These are phyloP conservation scores for Sporodiniella umbellata DNA, from an alignment of 371 early-diverging fungal genomes.

Conservation along the genomic window DNA sequence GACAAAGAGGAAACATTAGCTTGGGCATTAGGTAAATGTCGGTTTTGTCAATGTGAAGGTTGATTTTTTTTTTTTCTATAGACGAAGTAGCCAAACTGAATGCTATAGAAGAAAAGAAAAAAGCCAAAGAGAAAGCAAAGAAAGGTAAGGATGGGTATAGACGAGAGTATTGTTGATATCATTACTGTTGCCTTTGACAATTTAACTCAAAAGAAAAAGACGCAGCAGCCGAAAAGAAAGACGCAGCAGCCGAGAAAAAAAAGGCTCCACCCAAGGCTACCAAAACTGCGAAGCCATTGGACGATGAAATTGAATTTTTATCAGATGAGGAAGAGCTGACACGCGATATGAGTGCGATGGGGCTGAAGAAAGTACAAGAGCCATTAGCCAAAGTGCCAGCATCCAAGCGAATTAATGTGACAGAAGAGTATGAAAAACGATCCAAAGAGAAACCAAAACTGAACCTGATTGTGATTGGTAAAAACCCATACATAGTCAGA, in stretches of 20 bases:
- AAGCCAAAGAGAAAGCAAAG: constrained; percentile 28
- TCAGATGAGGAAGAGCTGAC: constrained; percentile 42
- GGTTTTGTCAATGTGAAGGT: neutral
- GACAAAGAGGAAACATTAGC: constrained; percentile 53
- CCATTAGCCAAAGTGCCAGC: constrained; percentile 38
- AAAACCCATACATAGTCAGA: neutral
- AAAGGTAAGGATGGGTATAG: constrained; percentile 15
- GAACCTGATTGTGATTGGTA: constrained; percentile 86
- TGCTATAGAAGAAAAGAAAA: constrained; percentile 42
- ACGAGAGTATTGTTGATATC: neutral
- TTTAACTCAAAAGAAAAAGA: neutral
- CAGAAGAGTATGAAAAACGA: constrained; percentile 73
- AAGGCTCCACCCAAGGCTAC: constrained; percentile 8
- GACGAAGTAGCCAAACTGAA: constrained; percentile 36
- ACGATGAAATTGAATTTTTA: constrained; percentile 44
- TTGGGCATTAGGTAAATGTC: constrained; percentile 57
- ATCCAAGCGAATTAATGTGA: constrained; percentile 65
- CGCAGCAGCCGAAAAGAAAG: neutral
- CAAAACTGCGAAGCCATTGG: constrained; percentile 16
- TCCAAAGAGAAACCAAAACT: constrained; percentile 64
- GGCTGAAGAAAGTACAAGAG: constrained; percentile 30
- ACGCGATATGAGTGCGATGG: constrained; percentile 54
- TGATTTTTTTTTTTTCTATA: constrained; percentile 5
- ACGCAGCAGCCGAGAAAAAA: constrained; percentile 1
- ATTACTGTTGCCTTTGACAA: neutral